Conservation (phyloP, 2,329 filamentous ascomycete genomes). For the Ascochyta viciae-villosae region DNA sequence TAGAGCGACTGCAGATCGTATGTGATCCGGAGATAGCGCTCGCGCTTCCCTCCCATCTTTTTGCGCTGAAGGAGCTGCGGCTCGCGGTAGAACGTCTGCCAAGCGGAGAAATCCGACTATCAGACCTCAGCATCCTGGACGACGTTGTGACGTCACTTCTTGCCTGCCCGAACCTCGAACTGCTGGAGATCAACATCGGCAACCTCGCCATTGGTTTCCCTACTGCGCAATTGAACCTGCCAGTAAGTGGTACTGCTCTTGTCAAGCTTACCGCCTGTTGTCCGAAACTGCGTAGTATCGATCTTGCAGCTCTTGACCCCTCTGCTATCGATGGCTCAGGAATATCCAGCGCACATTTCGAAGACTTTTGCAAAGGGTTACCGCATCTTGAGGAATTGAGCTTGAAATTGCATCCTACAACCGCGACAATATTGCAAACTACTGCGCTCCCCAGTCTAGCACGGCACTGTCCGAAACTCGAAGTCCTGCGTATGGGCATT, state of each 20-base stretch:
- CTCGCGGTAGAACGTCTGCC: conserved; percentile 40
- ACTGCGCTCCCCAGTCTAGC: conserved; percentile 39
- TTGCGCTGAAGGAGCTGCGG: conserved; percentile 33
- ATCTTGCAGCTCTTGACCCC: conserved; percentile 35
- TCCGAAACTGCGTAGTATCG: conserved; percentile 33
- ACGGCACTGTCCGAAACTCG: conserved; percentile 32
- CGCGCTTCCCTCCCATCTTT: conserved; percentile 34
- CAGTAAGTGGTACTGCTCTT: conserved; percentile 30
- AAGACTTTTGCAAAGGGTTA: conserved; percentile 33
- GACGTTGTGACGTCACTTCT: conserved; percentile 28
- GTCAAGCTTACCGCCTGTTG: conserved; percentile 31
- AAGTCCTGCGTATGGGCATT: conserved; percentile 38
- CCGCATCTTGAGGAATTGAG: conserved; percentile 32
- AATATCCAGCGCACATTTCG: conserved; percentile 37
- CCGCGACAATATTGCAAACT: conserved; percentile 29
- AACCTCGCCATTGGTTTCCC: conserved; percentile 36
- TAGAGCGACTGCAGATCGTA: conserved; percentile 36
- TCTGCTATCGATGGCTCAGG: conserved; percentile 39
- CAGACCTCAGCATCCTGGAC: conserved; percentile 32
- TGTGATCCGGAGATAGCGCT: conserved; percentile 44
- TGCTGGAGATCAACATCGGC: conserved; percentile 36
- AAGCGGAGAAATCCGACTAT: conserved; percentile 16
- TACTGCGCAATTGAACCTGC: conserved; percentile 26
- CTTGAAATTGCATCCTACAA: conserved; percentile 39
- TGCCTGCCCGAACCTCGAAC: conserved; percentile 28